Percentiles rank a stretch among this genome's conserved stretches.
Conservation (phyloP, 495 filamentous ascomycete genomes). For the Aspergillus incahuasiensis region DNA sequence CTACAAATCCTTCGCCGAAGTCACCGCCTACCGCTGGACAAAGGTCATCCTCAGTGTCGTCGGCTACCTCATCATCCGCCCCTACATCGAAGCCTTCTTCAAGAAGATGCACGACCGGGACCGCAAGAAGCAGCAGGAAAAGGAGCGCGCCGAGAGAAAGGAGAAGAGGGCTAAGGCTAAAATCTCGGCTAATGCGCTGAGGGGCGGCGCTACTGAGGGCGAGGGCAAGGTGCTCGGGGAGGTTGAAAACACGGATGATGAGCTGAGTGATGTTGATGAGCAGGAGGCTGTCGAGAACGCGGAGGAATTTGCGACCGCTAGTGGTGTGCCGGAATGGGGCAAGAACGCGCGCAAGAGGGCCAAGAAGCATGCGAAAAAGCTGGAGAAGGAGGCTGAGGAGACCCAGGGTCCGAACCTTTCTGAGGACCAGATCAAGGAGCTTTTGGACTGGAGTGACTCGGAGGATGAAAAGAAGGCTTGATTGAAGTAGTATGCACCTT, state of each 20-base stretch:
- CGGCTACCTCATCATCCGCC: slow-evolving; percentile 60
- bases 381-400: slow-evolving; percentile 45
- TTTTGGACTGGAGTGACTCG: slow-evolving; percentile 55
- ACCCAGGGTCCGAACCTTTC: slow-evolving; percentile 40
- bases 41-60: slow-evolving; percentile 57
- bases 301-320: slow-evolving; percentile 47
- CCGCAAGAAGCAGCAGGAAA: slow-evolving; percentile 46
- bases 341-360: slow-evolving; percentile 57
- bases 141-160: slow-evolving; percentile 36
- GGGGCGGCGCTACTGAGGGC: slow-evolving; percentile 39
- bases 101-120: slow-evolving; percentile 54
- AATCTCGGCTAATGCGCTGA: slow-evolving; percentile 58
- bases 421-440: slow-evolving; percentile 60
- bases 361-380: slow-evolving; percentile 51
- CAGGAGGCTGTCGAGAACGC: slow-evolving; percentile 59
- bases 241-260: slow-evolving; percentile 44
- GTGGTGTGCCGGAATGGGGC: slow-evolving; percentile 47
- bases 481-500: neutral
- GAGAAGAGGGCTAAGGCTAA: slow-evolving; percentile 59
- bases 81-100: slow-evolving; percentile 54
- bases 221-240: slow-evolving; percentile 41
- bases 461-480: slow-evolving; percentile 30
- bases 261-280: slow-evolving; percentile 26
- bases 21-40: slow-evolving; percentile 55
- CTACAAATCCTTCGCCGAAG: slow-evolving; percentile 46